Conservation (phyloP, 106 monocot species). For the Dendrobium officinale region DNA sequence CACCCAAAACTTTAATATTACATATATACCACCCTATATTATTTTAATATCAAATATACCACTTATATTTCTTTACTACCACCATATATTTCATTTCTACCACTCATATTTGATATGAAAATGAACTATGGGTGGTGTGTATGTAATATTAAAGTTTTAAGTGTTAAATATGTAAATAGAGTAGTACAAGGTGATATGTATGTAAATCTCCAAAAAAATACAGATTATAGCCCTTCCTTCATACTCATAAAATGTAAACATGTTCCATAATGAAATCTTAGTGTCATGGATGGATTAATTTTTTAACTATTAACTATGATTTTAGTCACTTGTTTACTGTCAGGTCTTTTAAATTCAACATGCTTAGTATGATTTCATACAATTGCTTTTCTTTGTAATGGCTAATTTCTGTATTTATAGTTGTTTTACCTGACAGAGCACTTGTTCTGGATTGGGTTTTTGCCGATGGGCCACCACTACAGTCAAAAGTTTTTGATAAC, state of each 20-base stretch:
- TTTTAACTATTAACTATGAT: neutral
- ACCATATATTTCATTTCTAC: too few species aligned
- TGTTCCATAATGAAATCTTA: neutral
- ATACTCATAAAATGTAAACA: neutral
- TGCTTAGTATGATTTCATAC: conserved; percentile 1
- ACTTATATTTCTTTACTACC: too few species aligned
- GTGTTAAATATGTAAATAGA: too few species aligned
- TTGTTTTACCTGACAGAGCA: conserved; percentile 63
- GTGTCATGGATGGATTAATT: neutral
- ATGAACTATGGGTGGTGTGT: too few species aligned
- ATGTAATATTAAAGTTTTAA: too few species aligned
- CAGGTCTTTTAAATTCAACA: neutral
- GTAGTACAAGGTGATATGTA: too few species aligned
- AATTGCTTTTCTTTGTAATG: neutral
- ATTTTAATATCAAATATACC: too few species aligned
- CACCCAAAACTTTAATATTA: too few species aligned
- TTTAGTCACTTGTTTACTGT: neutral
- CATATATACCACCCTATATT: too few species aligned
- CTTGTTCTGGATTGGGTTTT: conserved; percentile 89
- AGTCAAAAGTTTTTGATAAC: conserved; percentile 81
- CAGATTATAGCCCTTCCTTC: neutral
- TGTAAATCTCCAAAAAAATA: too few species aligned
- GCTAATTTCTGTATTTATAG: conserved; percentile 27
- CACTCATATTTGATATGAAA: too few species aligned
- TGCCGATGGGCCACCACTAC: conserved; percentile 86